A percentile compares a stretch with the other conserved stretches of the same genome.
These are phyloP conservation scores for Euphorbia tirucalli DNA, from an alignment of 345 rosid species.

Conservation along the genomic window DNA sequence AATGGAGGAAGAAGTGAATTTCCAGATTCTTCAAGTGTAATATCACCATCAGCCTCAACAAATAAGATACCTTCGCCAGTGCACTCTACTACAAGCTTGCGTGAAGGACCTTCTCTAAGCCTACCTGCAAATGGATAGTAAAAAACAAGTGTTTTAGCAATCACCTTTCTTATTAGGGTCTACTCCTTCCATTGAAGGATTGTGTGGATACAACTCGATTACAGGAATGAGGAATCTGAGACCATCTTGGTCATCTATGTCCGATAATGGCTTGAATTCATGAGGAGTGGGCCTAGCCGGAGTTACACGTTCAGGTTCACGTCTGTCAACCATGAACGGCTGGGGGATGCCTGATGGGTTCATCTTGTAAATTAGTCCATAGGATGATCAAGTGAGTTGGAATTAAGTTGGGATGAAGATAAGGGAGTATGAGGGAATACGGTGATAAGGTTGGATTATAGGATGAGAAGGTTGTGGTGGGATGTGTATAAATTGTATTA, in stretches of 20 bases:
- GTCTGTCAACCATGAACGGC: background rate
- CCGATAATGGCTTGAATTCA: too few relatives aligned
- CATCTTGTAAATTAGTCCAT: too few relatives aligned
- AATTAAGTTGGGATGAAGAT: too few relatives aligned
- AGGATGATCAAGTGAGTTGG: too few relatives aligned
- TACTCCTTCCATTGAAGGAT: conserved; percentile 1
- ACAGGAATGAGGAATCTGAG: background rate
- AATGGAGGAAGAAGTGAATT: conserved; percentile 8
- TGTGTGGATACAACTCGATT: background rate
- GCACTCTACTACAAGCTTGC: conserved; percentile 8
- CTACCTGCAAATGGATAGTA: conserved; percentile 13
- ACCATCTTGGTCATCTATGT: conserved; percentile 6
- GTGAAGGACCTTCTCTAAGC: background rate
- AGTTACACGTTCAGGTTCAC: background rate
- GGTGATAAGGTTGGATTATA: too few relatives aligned
- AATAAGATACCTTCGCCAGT: conserved; percentile 7
- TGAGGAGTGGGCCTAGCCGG: conserved; percentile 4
- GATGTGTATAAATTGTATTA: too few relatives aligned
- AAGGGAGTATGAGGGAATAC: too few relatives aligned
- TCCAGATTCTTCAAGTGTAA: background rate
- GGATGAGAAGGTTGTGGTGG: too few relatives aligned
- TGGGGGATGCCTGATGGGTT: background rate
- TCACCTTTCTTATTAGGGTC: background rate
- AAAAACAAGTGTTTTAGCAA: conserved; percentile 2
- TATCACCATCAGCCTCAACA: conserved; percentile 17